Conservation (phyloP, 805 yeast genomes). For the Starmerella sirachaensis region DNA sequence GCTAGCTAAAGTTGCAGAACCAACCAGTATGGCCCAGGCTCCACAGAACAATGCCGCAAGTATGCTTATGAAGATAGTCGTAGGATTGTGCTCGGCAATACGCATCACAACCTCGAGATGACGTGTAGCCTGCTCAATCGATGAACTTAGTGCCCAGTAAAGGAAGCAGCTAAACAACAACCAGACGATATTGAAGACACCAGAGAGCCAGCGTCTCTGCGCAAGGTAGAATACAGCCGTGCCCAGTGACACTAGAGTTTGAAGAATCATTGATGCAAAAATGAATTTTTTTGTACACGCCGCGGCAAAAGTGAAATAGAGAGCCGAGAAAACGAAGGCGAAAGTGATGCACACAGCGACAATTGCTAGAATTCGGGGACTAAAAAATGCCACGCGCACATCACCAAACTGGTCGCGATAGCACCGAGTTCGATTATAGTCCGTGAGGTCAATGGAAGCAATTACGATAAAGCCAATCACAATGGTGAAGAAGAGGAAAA, state of each 20-base stretch:
- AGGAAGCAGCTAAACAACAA: constrained; percentile 52
- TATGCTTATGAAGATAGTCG: constrained; percentile 48
- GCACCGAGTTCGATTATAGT: constrained; percentile 45
- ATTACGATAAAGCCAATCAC: constrained; percentile 58
- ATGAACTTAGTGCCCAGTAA: constrained; percentile 57
- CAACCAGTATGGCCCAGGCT: constrained; percentile 53
- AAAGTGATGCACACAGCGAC: constrained; percentile 52
- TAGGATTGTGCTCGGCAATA: constrained; percentile 62
- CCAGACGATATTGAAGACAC: constrained; percentile 58
- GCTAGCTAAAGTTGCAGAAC: constrained; percentile 57
- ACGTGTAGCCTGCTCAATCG: constrained; percentile 66
- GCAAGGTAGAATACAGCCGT: constrained; percentile 65
- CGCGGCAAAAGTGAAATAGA: constrained; percentile 51
- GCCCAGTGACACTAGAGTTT: constrained; percentile 57
- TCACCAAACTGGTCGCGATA: constrained; percentile 48
- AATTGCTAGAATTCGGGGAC: constrained; percentile 62
- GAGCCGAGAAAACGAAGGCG: constrained; percentile 44
- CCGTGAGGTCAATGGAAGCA: constrained; percentile 55
- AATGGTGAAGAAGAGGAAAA: constrained; percentile 28
- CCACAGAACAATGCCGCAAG: constrained; percentile 50
- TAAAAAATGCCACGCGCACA: constrained; percentile 37
- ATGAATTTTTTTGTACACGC: constrained; percentile 56
- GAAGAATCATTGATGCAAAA: constrained; percentile 52
- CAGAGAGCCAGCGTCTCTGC: constrained; percentile 64
- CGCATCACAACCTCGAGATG: constrained; percentile 61